Evolutionary conservation across 805 yeast species (phyloP), one percentile per base, ranked within the genome.

Genomic region (Zygoascus biomembranicola): DNA sequence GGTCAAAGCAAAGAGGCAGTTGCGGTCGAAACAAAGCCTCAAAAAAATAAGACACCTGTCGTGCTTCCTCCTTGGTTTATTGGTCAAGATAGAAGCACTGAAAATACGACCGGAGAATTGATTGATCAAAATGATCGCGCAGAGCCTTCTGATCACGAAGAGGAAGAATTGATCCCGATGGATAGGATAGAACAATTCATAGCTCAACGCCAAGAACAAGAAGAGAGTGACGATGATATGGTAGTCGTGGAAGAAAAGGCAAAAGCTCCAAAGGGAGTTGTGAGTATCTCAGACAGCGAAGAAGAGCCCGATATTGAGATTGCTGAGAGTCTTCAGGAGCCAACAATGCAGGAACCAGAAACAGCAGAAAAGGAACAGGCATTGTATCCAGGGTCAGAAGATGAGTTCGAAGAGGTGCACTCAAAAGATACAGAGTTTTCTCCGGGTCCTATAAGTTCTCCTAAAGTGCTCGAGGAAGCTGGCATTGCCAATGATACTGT

Each of bases 121-220:
- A 60, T 55, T 20, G 63, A 62, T 20, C 64, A 63, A 18, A 66
- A 63, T 31, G 45, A 53, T 44, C 47, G 53, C 23, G 20, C 6
- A 8, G 45, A 41, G 16, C 51, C 32, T 4, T 49, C 48, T 20
- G 52, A 52, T 26, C 48, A 41, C 14, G 50, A 45, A 26, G 26
- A 37, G 16, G 32, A 23, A 23, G 58, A 50, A 16, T 37, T 53
- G 28, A 48, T 47, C 10, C 49, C 56, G 1, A 44, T 53, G 39
- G 43, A 20, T 20, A 18, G 41, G 26, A 10, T 49, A 41, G 41
- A 39, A 3, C 26, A 48, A 32, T 20, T 44, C 5, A 6, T 44
- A 9, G 4, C 47, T 11, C 19, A 5, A 14, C 51, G 45, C 4
- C 44, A 37, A 14, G 32, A 32, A 5, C 42, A 43, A 13, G 35